These are phyloP conservation scores for Lasiosphaeriaceae sp. DNA, from an alignment of 495 filamentous ascomycete species.

Conservation along the genomic window DNA sequence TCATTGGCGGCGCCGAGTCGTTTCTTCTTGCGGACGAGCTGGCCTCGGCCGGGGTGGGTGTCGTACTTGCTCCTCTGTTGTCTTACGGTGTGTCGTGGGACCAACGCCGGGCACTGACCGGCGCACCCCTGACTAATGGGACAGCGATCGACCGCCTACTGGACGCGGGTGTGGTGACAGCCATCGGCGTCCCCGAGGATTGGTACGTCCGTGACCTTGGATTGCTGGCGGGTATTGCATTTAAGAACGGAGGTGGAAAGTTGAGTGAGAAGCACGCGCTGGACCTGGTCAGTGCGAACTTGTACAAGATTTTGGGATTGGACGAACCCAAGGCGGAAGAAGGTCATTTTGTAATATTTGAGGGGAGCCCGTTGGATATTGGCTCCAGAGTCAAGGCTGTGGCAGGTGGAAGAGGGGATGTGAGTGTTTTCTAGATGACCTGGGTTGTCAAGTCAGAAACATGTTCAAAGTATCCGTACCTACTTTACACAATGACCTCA, in stretches of 20 bases:
- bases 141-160: constrained; percentile 44
- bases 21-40: constrained; percentile 45
- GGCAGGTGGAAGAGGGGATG: constrained; percentile 27
- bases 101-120: constrained; percentile 42
- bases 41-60: constrained; percentile 39
- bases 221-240: constrained; percentile 47
- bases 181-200: constrained; percentile 45
- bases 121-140: constrained; percentile 50
- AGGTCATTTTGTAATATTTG: constrained; percentile 41
- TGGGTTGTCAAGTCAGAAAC: neutral
- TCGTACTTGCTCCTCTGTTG: constrained; percentile 46
- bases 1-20: constrained; percentile 49
- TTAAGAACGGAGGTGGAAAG: constrained; percentile 45
- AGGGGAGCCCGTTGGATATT: constrained; percentile 44
- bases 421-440: constrained; percentile 25
- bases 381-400: constrained; percentile 39
- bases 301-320: constrained; percentile 46
- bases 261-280: constrained; percentile 37
- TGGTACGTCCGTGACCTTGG: constrained; percentile 45
- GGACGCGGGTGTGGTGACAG: constrained; percentile 42
- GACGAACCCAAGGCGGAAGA: constrained; percentile 18
- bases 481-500: too few relatives aligned
- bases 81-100: constrained; percentile 44
- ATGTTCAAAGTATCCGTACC: too few relatives aligned
- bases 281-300: constrained; percentile 41